Percentiles rank a stretch among this genome's conserved stretches.
Conservation (phyloP, 768 basidiomycete species). For the Tulasnella sp. region DNA sequence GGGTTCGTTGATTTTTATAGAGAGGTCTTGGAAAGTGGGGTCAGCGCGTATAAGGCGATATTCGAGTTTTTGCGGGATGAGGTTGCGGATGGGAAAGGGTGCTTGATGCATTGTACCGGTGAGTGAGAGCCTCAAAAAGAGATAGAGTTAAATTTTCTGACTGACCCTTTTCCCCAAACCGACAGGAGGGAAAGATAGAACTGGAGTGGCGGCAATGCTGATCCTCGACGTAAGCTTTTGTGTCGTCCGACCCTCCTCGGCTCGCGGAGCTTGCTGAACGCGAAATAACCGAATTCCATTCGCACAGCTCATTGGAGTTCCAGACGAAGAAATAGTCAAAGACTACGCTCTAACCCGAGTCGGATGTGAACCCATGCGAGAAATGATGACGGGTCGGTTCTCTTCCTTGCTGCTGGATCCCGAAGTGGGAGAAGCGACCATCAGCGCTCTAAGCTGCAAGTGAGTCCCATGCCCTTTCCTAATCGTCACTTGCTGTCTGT, state of each 20-base stretch:
- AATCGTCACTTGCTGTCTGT: no score
- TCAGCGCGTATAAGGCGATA: conserved; percentile 61
- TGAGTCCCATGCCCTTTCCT: background rate
- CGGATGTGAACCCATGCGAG: conserved; percentile 73
- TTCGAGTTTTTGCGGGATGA: conserved; percentile 69
- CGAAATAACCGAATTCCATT: background rate
- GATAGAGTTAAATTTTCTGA: background rate
- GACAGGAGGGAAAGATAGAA: conserved; percentile 75
- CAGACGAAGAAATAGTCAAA: conserved; percentile 56
- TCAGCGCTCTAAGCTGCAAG: conserved; percentile 65
- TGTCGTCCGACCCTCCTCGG: background rate
- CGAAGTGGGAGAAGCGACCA: conserved; percentile 64
- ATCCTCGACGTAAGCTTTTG: conserved; percentile 18
- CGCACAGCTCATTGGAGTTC: conserved; percentile 65
- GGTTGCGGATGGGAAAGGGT: conserved; percentile 49
- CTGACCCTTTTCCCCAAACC: background rate
- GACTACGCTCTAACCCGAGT: conserved; percentile 77
- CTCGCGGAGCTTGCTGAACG: background rate
- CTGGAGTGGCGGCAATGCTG: conserved; percentile 38
- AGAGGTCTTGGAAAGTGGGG: conserved; percentile 74
- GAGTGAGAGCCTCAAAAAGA: background rate
- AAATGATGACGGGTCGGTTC: conserved; percentile 52
- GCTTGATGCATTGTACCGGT: conserved; percentile 74
- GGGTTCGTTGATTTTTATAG: conserved; percentile 71
- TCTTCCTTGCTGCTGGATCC: conserved; percentile 35